Evolutionary conservation across 257 asterid genomes (phyloP).

Genomic region (Solanum sparsipilum): DNA sequence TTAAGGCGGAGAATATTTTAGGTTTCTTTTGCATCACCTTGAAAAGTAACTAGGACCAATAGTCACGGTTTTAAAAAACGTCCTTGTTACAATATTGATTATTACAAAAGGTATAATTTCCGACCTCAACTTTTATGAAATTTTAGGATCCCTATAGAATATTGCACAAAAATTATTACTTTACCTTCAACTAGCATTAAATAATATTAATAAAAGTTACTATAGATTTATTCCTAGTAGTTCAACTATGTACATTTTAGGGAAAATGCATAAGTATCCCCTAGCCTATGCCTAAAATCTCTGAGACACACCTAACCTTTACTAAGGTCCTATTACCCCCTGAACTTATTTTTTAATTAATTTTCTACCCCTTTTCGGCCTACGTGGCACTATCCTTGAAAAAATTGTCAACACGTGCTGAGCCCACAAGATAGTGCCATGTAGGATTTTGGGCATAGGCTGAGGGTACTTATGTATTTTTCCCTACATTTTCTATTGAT

Average conservation of each 20-base stretch:
- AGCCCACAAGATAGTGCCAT: too few relatives aligned
- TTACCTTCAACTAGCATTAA: not conserved
- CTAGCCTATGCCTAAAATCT: too few relatives aligned
- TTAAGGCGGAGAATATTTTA: not conserved
- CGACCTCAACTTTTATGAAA: not conserved
- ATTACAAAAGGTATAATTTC: not conserved
- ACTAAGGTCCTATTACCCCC: too few relatives aligned
- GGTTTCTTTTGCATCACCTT: not conserved
- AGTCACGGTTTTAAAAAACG: not conserved
- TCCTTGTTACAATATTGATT: not conserved
- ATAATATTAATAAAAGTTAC: not conserved
- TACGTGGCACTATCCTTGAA: too few relatives aligned
- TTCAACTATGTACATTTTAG: too few relatives aligned
- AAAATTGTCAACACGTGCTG: too few relatives aligned
- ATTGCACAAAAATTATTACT: not conserved
- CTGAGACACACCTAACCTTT: too few relatives aligned
- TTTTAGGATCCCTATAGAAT: not conserved
- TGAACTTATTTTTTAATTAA: too few relatives aligned
- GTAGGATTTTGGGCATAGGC: too few relatives aligned
- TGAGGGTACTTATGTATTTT: too few relatives aligned
- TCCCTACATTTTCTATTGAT: not conserved
- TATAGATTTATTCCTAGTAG: not conserved
- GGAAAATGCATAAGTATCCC: too few relatives aligned
- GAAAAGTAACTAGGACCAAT: not conserved
- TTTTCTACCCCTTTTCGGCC: too few relatives aligned